A percentile compares a stretch with the other conserved stretches of the same genome.
Evolutionary conservation across 2,329 filamentous ascomycete genomes (phyloP).

Genomic region (Diaporthe sp.): DNA sequence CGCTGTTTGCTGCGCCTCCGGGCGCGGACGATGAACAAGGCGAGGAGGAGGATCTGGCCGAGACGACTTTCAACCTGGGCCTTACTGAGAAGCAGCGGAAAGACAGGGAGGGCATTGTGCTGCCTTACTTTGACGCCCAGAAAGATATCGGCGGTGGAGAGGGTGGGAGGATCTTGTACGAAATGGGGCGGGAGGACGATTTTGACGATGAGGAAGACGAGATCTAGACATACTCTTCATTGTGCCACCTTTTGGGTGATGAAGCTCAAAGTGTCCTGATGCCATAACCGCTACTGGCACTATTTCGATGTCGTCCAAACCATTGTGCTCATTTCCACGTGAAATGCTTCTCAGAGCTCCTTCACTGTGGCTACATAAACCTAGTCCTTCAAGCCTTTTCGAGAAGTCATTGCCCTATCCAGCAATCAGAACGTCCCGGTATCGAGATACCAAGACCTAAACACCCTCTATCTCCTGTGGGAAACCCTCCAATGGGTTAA

Average conservation of each 20-base stretch:
- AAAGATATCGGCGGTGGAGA: conserved; percentile 83
- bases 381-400: background rate
- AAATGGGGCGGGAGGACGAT: conserved; percentile 96
- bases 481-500: no score
- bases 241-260: background rate
- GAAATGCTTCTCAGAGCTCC: background rate
- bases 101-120: conserved; percentile 88
- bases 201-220: conserved; percentile 82
- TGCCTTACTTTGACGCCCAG: conserved; percentile 98
- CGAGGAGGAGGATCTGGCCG: conserved; percentile 67
- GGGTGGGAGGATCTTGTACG: conserved; percentile 93
- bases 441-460: background rate
- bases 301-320: background rate
- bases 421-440: background rate
- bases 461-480: no score
- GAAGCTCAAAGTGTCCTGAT: background rate
- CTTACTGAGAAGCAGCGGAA: conserved; percentile 91
- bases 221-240: conserved; percentile 66
- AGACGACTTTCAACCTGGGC: conserved; percentile 87
- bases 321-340: background rate
- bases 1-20: conserved; percentile 70
- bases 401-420: background rate
- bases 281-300: background rate
- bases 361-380: background rate
- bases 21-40: conserved; percentile 52